Conservation (phyloP, 768 basidiomycete genomes). For the Trichaptum fuscoviolaceum region DNA sequence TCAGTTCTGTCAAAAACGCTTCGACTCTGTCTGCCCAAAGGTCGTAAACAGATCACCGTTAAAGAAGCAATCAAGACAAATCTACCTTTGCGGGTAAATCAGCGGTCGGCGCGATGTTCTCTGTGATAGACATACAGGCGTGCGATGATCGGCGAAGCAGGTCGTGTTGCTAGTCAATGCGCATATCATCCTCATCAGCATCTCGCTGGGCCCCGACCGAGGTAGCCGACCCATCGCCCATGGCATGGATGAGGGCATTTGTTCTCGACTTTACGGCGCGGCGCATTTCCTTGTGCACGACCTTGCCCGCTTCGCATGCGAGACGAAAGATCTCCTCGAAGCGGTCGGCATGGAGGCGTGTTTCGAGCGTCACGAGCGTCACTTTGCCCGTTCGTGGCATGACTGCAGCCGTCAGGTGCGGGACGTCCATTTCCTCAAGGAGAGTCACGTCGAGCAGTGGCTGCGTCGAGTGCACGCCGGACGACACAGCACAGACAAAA, state of each 20-base stretch:
- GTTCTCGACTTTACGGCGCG: slow-evolving; percentile 61
- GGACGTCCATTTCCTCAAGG: slow-evolving; percentile 88
- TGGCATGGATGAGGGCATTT: slow-evolving; percentile 52
- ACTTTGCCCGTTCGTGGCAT: slow-evolving; percentile 85
- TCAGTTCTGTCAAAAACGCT: background rate
- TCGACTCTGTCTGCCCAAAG: background rate
- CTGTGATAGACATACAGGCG: background rate
- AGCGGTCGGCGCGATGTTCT: background rate
- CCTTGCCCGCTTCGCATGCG: slow-evolving; percentile 69
- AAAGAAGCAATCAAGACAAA: background rate
- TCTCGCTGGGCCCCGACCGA: background rate
- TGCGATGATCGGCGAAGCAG: background rate
- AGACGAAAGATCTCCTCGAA: slow-evolving; percentile 86
- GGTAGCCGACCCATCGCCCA: slow-evolving; percentile 31
- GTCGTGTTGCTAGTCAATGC: background rate
- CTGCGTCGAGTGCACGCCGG: slow-evolving; percentile 77
- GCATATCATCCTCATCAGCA: background rate
- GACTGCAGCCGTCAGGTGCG: slow-evolving; percentile 81
- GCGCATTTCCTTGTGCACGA: slow-evolving; percentile 84
- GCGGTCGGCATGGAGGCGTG: slow-evolving; percentile 85
- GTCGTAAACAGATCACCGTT: background rate
- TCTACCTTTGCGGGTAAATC: background rate
- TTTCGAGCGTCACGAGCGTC: slow-evolving; percentile 90
- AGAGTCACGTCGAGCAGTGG: slow-evolving; percentile 84
- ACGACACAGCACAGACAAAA: slow-evolving; percentile 86